phyloP scores from a whole-genome alignment of 2,329 filamentous ascomycete genomes.

The Neobulgaria alba region DNA sequence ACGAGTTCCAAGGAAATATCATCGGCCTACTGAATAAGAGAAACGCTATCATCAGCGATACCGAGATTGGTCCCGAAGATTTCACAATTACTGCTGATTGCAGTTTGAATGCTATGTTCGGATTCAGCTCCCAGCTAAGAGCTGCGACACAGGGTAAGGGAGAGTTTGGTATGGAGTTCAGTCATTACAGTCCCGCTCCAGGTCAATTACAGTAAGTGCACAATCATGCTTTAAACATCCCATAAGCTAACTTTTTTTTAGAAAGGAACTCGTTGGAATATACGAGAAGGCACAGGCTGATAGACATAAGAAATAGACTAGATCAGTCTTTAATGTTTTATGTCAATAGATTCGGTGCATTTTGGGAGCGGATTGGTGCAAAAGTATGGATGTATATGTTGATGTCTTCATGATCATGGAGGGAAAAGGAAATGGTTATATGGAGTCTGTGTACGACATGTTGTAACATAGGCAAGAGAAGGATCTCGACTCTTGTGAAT shows the following conservation, averaged over 20 bases:
- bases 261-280: slow-evolving; percentile 58
- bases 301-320: slow-evolving; percentile 26
- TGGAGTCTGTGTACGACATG: background rate
- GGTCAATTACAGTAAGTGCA: slow-evolving; percentile 74
- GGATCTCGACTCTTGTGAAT: background rate
- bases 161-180: slow-evolving; percentile 98
- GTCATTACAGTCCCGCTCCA: slow-evolving; percentile 83
- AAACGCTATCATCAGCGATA: slow-evolving; percentile 89
- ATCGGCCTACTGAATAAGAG: slow-evolving; percentile 95
- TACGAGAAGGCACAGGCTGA: slow-evolving; percentile 58
- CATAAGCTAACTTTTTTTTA: slow-evolving; percentile 14
- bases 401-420: background rate
- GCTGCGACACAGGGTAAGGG: slow-evolving; percentile 97
- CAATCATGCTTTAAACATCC: background rate
- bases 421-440: no score
- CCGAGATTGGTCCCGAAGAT: slow-evolving; percentile 86
- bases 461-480: background rate
- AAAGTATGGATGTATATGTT: no score
- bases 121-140: slow-evolving; percentile 83
- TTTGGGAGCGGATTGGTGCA: no score
- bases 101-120: slow-evolving; percentile 95
- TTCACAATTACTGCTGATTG: slow-evolving; percentile 90
- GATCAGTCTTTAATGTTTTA: background rate
- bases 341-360: background rate
- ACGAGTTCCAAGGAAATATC: slow-evolving; percentile 95